Evolutionary conservation across 75 land plant species (phyloP).

Genomic region (Cunninghamia lanceolata): DNA sequence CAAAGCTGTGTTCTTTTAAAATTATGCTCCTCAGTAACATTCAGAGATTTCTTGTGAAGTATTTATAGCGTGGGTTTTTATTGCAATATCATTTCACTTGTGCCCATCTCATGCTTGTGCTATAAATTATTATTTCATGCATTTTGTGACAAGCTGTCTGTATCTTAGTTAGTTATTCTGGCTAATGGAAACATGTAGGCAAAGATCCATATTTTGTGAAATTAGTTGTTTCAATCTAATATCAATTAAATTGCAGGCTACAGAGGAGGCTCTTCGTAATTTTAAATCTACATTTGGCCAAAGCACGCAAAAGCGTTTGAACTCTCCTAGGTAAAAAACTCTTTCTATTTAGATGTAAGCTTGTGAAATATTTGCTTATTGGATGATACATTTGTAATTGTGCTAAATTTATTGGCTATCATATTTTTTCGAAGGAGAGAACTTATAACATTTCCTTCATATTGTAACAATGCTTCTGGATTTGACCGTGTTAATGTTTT

Average conservation of each 20-base stretch:
- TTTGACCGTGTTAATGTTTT: too few species aligned
- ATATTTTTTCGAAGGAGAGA: neutral
- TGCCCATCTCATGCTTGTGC: neutral
- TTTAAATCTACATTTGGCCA: constrained; percentile 44
- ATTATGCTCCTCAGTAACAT: too few species aligned
- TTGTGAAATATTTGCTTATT: neutral
- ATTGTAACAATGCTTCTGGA: too few species aligned
- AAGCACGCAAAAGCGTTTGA: constrained; percentile 32
- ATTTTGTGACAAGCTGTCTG: neutral
- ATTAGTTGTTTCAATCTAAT: neutral
- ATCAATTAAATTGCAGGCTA: constrained; percentile 37
- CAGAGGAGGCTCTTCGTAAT: constrained; percentile 60
- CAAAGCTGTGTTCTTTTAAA: neutral
- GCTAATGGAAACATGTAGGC: neutral
- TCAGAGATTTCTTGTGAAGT: neutral
- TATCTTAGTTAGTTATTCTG: neutral
- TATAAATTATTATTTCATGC: neutral
- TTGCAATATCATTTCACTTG: neutral
- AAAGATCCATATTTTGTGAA: neutral
- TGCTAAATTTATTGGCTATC: neutral
- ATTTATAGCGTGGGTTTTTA: neutral
- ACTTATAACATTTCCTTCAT: neutral
- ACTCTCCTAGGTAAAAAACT: constrained; percentile 55
- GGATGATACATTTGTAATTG: neutral
- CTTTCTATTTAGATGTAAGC: neutral